Evolutionary conservation across 2,329 filamentous ascomycete genomes (phyloP), one percentile per base, ranked within the genome.

Genomic region (Colletotrichum falcatum): DNA sequence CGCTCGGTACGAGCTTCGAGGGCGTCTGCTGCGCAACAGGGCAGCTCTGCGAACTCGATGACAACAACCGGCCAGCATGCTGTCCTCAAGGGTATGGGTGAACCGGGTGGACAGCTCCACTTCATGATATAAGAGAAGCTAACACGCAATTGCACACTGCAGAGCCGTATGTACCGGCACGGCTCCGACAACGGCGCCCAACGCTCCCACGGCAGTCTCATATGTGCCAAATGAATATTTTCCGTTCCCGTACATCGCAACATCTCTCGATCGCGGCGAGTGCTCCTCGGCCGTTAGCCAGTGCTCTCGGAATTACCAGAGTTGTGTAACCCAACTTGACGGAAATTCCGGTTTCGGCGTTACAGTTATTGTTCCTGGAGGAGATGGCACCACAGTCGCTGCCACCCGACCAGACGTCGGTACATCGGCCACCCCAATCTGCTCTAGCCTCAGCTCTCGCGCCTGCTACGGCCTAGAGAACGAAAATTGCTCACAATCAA

Each of bases 171-270:
- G 87, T 74, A 89, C 87, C n/a, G 87, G 87, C 59, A 83, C 83
- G 37, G 86, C 85, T n/a, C 84, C 85, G 2, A 76, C 78, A 20
- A 79, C 79, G 9, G 81, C 82, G 2, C 77, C 81, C 12, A 78
- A 78, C 16, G 77, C 37, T 73, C 79, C 81, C 16, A 81, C 82
- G 3, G 78, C 79, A 26, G 81, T 81, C 26, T 87, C 87, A 42
- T 89, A 84, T 75, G 87, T 90, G 23, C 78, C 83, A 51, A 90
- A 91, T 76, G 74, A 81, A 33, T 90, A 86, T 78, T 91, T 90
- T 77, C 83, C 86, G 14, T 91, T 90, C 77, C 89, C 89, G 1
- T 87, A 87, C 75, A 83, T 89, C 61, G 79, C 82, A 56, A 88
- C 86, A 1, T 83, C 83, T 16, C 89, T 88, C 72, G 84, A 89